A percentile compares a stretch with the other conserved stretches of the same genome.
These are phyloP conservation scores for Cinnamomum chago DNA, from an alignment of 164 flowering plant species.

Conservation along the genomic window DNA sequence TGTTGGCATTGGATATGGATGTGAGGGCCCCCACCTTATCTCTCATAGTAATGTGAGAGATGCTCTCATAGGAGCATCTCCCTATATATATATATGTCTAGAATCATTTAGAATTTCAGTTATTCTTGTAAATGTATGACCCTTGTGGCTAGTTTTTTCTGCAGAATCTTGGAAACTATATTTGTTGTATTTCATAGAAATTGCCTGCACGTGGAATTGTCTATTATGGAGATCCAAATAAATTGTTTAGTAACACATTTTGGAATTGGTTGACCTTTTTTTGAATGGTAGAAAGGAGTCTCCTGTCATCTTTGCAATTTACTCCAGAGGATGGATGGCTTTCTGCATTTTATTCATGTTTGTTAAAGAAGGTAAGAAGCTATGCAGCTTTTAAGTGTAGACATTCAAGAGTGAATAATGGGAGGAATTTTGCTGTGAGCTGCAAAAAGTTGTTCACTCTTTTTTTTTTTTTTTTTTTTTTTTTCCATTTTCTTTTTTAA, in stretches of 20 bases:
- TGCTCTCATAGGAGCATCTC: too few species aligned
- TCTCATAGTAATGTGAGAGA: too few species aligned
- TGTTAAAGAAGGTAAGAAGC: slow-evolving; percentile 68
- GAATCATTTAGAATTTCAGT: too few species aligned
- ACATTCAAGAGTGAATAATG: background rate
- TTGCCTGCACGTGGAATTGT: background rate
- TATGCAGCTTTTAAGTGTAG: background rate
- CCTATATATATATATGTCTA: too few species aligned
- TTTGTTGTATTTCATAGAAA: background rate
- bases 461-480: too few species aligned
- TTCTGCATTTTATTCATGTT: slow-evolving; percentile 83
- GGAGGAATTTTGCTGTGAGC: background rate
- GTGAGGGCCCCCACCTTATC: too few species aligned
- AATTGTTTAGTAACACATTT: slow-evolving; percentile 21
- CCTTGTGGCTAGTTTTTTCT: background rate
- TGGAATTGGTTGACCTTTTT: slow-evolving; percentile 13
- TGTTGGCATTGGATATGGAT: too few species aligned
- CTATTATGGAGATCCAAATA: background rate
- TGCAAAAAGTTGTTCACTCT: background rate
- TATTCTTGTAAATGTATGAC: too few species aligned
- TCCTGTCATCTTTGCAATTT: slow-evolving; percentile 77
- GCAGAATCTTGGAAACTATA: background rate
- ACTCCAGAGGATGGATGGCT: slow-evolving; percentile 89
- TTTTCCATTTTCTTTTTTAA: too few species aligned
- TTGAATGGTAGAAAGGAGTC: slow-evolving; percentile 35